These are phyloP conservation scores for Capsicum baccatum DNA, from an alignment of 257 asterid species.

Conservation along the genomic window DNA sequence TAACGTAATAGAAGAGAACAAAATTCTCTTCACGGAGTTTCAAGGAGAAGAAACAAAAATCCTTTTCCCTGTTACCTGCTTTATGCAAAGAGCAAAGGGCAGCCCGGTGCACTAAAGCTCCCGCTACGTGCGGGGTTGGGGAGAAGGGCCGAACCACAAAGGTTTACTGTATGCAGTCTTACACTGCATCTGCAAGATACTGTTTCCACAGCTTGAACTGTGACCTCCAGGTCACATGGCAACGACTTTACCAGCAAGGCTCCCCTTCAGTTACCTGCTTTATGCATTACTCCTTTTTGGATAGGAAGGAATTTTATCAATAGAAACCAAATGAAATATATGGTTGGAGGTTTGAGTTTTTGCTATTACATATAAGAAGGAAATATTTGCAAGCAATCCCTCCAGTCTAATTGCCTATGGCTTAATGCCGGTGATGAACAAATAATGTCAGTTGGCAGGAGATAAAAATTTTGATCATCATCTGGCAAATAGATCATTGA, in stretches of 20 bases:
- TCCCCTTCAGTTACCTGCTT: neutral
- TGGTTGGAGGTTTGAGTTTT: neutral
- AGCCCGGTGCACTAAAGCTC: no score
- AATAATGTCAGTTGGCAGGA: neutral
- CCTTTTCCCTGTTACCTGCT: neutral
- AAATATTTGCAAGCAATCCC: neutral
- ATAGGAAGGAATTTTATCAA: neutral
- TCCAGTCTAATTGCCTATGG: slow-evolving; percentile 9
- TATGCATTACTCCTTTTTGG: neutral
- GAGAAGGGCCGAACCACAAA: no score
- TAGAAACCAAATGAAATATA: neutral
- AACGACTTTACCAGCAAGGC: no score
- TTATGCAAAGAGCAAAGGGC: neutral
- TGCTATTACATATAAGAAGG: neutral
- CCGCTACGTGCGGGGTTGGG: no score
- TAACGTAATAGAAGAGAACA: slow-evolving; percentile 13
- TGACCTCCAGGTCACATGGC: no score
- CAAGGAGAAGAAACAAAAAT: slow-evolving; percentile 10
- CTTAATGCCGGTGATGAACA: slow-evolving; percentile 13
- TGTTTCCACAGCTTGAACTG: no score
- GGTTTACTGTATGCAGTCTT: no score
- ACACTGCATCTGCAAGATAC: no score
- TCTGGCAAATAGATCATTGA: slow-evolving; percentile 1
- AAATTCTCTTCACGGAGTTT: neutral
- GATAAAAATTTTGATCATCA: slow-evolving; percentile 11